phyloP scores from a whole-genome alignment of 352 stramenopile genomes.

The Pythium dissimile region DNA sequence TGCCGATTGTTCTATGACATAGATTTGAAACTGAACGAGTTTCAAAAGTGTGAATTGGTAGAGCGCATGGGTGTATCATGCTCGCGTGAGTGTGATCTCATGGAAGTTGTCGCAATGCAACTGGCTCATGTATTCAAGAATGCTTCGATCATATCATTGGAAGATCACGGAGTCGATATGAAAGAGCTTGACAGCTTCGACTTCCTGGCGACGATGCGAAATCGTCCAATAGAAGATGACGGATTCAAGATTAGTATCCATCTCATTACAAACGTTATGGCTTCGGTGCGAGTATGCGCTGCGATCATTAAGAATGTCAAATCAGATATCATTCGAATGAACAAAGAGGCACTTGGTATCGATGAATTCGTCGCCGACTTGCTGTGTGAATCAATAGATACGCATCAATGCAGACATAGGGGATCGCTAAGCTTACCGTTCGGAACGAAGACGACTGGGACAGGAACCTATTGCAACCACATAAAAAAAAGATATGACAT shows the following conservation, averaged over 20 bases:
- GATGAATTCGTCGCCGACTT: neutral
- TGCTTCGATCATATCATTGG: neutral
- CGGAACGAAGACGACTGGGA: conserved; percentile 1
- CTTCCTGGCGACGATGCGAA: no score
- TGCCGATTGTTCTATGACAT: conserved; percentile 20
- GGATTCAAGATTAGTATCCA: conserved; percentile 1
- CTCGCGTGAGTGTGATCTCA: no score
- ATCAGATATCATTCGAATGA: neutral
- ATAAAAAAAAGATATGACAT: neutral
- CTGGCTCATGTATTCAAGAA: neutral
- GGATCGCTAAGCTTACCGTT: conserved; percentile 12
- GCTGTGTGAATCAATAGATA: neutral
- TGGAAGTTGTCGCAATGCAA: neutral
- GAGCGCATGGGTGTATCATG: no score
- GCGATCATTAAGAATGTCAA: neutral
- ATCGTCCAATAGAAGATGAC: no score
- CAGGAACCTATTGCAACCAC: neutral
- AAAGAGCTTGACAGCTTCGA: neutral
- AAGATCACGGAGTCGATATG: neutral
- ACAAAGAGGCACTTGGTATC: neutral
- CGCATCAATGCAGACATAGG: neutral
- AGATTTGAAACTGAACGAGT: neutral
- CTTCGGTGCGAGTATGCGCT: neutral
- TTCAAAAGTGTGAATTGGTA: neutral
- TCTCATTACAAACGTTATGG: neutral